phyloP scores from a whole-genome alignment of 2,329 filamentous ascomycete species.

The Diaporthe citriasiana region DNA sequence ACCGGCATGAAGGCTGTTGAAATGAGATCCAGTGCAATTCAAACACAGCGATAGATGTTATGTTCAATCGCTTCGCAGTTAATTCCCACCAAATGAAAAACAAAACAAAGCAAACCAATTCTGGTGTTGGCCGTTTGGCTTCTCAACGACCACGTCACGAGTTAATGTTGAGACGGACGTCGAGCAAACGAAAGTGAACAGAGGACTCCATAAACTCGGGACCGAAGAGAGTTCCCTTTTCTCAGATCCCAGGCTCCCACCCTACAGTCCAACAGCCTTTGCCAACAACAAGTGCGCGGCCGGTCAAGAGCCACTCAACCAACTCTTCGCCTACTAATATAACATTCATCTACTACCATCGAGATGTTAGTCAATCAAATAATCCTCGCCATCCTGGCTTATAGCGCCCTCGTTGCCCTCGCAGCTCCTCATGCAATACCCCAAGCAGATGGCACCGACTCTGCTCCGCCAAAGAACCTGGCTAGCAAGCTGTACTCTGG shows the following conservation, averaged over 20 bases:
- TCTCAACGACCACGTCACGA: neutral
- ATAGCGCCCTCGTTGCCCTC: neutral
- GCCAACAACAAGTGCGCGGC: neutral
- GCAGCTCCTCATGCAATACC: neutral
- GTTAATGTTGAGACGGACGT: neutral
- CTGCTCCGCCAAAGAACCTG: neutral
- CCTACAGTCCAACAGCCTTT: neutral
- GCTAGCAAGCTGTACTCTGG: slow-evolving; percentile 1
- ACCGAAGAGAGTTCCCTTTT: neutral
- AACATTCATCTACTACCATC: neutral
- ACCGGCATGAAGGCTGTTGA: neutral
- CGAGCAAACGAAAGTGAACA: neutral
- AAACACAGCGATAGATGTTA: neutral
- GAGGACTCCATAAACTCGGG: neutral
- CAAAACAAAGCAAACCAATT: neutral
- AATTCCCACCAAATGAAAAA: neutral
- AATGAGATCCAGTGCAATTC: neutral
- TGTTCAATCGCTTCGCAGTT: neutral
- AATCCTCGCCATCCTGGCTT: slow-evolving; percentile 6
- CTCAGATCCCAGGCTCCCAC: neutral
- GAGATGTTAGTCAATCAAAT: neutral
- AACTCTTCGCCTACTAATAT: neutral
- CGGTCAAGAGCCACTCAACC: too few species aligned
- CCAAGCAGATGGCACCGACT: neutral
- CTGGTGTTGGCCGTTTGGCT: neutral